These are phyloP conservation scores for Opeltia flavorubescens DNA, from an alignment of 495 filamentous ascomycete species.

Conservation along the genomic window DNA sequence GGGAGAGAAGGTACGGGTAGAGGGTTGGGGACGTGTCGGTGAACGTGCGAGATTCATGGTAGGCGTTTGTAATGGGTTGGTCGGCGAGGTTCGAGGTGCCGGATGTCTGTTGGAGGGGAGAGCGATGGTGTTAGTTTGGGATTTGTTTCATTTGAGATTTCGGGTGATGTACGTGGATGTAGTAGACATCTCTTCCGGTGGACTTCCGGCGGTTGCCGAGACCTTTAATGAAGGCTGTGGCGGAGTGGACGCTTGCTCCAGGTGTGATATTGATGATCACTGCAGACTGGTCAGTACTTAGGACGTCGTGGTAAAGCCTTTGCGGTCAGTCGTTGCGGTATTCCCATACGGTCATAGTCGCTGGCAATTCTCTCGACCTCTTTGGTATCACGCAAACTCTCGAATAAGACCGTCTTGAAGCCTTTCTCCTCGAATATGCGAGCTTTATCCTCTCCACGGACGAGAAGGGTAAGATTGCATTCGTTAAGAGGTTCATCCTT, in stretches of 20 bases:
- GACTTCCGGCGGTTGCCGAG: neutral
- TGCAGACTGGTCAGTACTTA: neutral
- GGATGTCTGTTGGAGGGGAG: conserved; percentile 28
- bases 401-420: conserved; percentile 1
- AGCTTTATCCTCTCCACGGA: conserved; percentile 6
- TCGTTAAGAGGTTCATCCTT: neutral
- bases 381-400: neutral
- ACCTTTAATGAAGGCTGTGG: conserved; percentile 2
- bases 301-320: too few species aligned
- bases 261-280: conserved; percentile 2
- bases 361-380: conserved; percentile 3
- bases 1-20: conserved; percentile 24
- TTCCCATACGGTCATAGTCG: conserved; percentile 1
- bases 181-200: neutral
- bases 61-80: conserved; percentile 22
- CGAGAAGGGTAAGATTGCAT: conserved; percentile 1
- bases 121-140: too few species aligned
- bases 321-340: neutral
- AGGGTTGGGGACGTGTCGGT: conserved; percentile 30
- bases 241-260: neutral
- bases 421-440: conserved; percentile 1
- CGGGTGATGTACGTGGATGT: neutral
- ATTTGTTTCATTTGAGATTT: too few species aligned
- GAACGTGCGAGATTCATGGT: conserved; percentile 22
- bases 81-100: conserved; percentile 36